Evolutionary conservation across 169 alveolate species (phyloP).

Genomic region (Cryptosporidium parvum): DNA sequence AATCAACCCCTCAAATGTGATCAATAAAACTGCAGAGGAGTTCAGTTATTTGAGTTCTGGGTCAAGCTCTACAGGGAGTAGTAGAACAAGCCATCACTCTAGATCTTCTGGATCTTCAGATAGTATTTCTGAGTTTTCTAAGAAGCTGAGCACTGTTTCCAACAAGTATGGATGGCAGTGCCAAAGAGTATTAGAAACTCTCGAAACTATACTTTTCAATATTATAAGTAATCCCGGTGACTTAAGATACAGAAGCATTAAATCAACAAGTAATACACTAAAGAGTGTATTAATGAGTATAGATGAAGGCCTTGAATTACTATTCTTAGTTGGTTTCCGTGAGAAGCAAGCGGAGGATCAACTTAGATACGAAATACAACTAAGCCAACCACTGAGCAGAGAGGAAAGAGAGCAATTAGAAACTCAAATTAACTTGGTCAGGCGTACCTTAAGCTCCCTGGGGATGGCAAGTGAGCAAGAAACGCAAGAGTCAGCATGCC

Average conservation of each 20-base stretch:
- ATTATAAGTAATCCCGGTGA: slow-evolving; percentile 48
- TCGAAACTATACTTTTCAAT: slow-evolving; percentile 48
- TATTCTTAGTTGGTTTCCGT: slow-evolving; percentile 26
- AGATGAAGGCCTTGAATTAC: slow-evolving; percentile 60
- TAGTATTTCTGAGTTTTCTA: neutral
- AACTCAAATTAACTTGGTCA: neutral
- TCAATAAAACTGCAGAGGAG: slow-evolving; percentile 56
- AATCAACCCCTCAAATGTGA: slow-evolving; percentile 56
- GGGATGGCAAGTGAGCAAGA: slow-evolving; percentile 8
- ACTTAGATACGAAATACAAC: slow-evolving; percentile 48
- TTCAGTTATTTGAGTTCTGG: slow-evolving; percentile 16
- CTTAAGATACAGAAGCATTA: slow-evolving; percentile 61
- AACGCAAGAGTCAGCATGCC: neutral
- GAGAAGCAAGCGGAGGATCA: slow-evolving; percentile 32
- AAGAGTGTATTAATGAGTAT: slow-evolving; percentile 21
- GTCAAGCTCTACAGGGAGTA: slow-evolving; percentile 5
- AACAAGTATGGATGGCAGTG: slow-evolving; percentile 47
- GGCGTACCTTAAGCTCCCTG: neutral
- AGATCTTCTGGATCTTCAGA: neutral
- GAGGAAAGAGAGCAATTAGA: slow-evolving; percentile 23
- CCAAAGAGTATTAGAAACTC: slow-evolving; percentile 55
- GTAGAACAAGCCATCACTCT: neutral
- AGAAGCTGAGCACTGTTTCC: slow-evolving; percentile 1
- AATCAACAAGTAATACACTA: slow-evolving; percentile 53
- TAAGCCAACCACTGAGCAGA: slow-evolving; percentile 35